phyloP scores from a whole-genome alignment of 2,329 filamentous ascomycete species.

The Fusarium sp. region DNA sequence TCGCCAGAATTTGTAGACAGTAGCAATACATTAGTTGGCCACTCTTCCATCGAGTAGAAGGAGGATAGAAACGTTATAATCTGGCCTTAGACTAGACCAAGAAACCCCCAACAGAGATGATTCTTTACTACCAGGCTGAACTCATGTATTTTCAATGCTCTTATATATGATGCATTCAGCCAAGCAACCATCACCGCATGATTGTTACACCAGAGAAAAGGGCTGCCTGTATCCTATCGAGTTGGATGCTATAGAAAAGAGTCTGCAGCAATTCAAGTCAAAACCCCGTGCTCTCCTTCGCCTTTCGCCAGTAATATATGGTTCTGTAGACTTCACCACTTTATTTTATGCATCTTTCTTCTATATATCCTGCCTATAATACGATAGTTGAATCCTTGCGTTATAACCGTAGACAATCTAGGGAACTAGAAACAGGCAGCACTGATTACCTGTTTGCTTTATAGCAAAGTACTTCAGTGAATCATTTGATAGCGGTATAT shows the following conservation, averaged over 20 bases:
- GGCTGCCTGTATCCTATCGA: neutral
- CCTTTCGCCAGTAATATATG: neutral
- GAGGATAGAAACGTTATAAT: neutral
- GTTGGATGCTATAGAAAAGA: neutral
- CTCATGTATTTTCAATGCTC: neutral
- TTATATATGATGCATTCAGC: too few species aligned
- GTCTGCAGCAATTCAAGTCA: neutral
- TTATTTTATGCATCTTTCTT: neutral
- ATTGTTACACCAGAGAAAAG: neutral
- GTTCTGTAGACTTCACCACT: too few species aligned
- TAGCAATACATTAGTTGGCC: neutral
- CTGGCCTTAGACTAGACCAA: neutral
- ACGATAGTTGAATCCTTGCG: neutral
- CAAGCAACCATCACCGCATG: neutral
- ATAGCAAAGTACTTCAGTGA: neutral
- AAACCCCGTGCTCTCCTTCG: neutral
- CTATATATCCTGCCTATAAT: neutral
- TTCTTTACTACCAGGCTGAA: too few species aligned
- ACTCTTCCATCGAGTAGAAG: neutral
- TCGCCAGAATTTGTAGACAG: neutral
- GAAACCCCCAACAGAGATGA: too few species aligned
- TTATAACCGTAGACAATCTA: too few species aligned
- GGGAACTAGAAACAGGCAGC: too few species aligned
- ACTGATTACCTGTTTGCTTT: too few species aligned
- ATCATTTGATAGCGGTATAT: neutral